A percentile compares a stretch with the other conserved stretches of the same genome.
These are phyloP conservation scores for Sarocladium oryzae DNA, from an alignment of 2,329 filamentous ascomycete species.

Conservation along the genomic window DNA sequence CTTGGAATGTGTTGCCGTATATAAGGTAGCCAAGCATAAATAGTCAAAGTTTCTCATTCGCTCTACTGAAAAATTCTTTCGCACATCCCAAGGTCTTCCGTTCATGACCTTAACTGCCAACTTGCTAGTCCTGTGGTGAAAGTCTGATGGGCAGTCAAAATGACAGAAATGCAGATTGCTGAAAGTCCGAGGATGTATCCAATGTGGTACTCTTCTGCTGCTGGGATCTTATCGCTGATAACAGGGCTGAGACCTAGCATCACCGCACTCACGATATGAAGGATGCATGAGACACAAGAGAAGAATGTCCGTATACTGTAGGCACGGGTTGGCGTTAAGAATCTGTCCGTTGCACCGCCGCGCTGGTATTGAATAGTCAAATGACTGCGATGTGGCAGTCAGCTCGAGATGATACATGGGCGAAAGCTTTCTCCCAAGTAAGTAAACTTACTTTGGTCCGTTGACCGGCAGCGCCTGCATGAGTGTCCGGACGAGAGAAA, in stretches of 20 bases:
- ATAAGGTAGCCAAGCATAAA: too few relatives aligned
- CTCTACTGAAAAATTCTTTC: too few relatives aligned
- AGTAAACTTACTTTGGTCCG: background rate
- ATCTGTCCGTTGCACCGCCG: background rate
- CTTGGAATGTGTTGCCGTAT: too few relatives aligned
- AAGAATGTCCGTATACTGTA: slow-evolving; percentile 1
- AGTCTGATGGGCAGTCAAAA: background rate
- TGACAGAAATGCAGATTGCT: background rate
- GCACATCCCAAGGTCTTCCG: background rate
- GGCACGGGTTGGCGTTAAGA: background rate
- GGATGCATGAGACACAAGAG: background rate
- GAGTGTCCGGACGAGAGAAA: background rate
- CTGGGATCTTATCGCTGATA: background rate
- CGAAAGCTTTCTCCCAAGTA: too few relatives aligned
- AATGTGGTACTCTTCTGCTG: slow-evolving; percentile 2
- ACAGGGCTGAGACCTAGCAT: slow-evolving; percentile 5
- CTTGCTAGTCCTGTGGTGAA: background rate
- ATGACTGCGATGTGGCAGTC: background rate
- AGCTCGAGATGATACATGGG: background rate
- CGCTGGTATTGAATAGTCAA: background rate
- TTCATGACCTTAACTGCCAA: background rate
- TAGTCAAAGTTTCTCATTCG: too few relatives aligned
- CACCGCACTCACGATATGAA: background rate
- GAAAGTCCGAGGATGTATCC: background rate
- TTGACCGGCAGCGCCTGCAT: slow-evolving; percentile 2